These are phyloP conservation scores for Fusarium sp. DNA, from an alignment of 2,329 filamentous ascomycete genomes.

Conservation along the genomic window DNA sequence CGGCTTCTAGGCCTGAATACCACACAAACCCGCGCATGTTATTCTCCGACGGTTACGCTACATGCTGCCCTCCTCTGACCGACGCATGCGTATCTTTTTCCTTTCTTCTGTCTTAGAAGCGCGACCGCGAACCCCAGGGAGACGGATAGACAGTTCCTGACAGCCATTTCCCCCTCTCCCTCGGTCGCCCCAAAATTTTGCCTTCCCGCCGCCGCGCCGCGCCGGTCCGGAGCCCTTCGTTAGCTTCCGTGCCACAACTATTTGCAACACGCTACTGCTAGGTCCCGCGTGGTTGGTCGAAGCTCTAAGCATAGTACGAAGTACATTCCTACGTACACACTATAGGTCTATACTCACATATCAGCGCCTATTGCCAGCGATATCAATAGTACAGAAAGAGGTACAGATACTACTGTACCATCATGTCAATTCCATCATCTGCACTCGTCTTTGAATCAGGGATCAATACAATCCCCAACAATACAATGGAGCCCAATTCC, in stretches of 20 bases:
- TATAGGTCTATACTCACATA: constrained; percentile 9
- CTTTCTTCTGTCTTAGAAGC: constrained; percentile 39
- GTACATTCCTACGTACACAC: constrained; percentile 23
- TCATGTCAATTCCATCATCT: constrained; percentile 42
- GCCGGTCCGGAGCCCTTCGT: constrained; percentile 35
- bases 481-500: constrained; percentile 24
- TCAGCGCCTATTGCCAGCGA: constrained; percentile 26
- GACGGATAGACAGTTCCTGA: constrained; percentile 11
- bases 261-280: constrained; percentile 34
- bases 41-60: constrained; percentile 32
- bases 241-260: constrained; percentile 41
- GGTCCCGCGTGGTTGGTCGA: constrained; percentile 41
- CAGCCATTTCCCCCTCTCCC: constrained; percentile 12
- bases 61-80: constrained; percentile 30
- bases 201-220: constrained; percentile 38
- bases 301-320: constrained; percentile 20
- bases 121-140: constrained; percentile 27
- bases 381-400: constrained; percentile 18
- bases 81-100: constrained; percentile 33
- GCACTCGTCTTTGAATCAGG: constrained; percentile 44
- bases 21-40: constrained; percentile 26
- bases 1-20: constrained; percentile 31
- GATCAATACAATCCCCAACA: constrained; percentile 32
- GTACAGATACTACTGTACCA: constrained; percentile 17
- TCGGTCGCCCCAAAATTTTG: constrained; percentile 32